Evolutionary conservation across 805 yeast genomes (phyloP), one percentile per base, ranked within the genome.

Genomic region (Kodamaea hsintzibuensis): DNA sequence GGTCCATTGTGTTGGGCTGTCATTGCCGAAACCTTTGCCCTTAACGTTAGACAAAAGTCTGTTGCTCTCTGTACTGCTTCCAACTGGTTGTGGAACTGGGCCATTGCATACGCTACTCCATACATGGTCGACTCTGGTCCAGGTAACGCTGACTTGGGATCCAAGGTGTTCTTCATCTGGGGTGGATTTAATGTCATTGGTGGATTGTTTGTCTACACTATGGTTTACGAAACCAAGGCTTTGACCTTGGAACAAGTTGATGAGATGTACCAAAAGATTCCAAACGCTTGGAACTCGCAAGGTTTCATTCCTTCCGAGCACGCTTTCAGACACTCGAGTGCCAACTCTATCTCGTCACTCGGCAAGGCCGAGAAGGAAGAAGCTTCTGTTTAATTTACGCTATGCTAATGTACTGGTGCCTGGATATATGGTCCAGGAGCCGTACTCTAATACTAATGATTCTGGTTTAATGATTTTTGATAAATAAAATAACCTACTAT

Each of bases 71-170:
- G 74, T 58, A 66, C 76, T 45, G 77, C 76, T 42, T 68, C 75
- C 48, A 73, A 73, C 66, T 73, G 77, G 77, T 68, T 72, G 62
- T 71, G 70, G 71, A 72, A 72, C 68, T 72, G 73, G 72, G 76
- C 65, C 51, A 72, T 72, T 65, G 76, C 71, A 19, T 71, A 67
- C 61, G 72, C 75, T 16, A 72, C 76, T 51, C 77, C 77, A 22
- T 73, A 73, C 68, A 62, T 73, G 73, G 78, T 73, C 47, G 72
- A 72, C 55, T 43, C 65, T 19, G 77, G 74, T 62, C 60, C 63
- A 63, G 78, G 76, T 54, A 69, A 69, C 57, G 74, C 71, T 44
- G 62, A 71, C 64, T 66, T 73, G 62, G 75, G 76, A 14, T 57
- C 73, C 53, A 73, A 73, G 57, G 78, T 73, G 50, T 73, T 73